Conservation (phyloP, 768 basidiomycete genomes). For the Boletus pseudopeckii region DNA sequence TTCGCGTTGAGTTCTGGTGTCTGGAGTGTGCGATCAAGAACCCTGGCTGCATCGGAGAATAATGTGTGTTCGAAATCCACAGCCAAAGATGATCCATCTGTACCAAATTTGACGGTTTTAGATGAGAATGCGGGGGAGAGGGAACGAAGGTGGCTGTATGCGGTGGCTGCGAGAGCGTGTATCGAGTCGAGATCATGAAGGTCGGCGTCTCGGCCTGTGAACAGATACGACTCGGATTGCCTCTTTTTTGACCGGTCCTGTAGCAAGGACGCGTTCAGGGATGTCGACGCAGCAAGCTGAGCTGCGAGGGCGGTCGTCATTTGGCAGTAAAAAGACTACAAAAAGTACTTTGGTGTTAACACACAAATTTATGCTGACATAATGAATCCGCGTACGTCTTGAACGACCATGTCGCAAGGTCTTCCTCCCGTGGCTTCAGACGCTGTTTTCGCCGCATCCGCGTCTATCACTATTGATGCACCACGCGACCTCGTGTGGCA, state of each 20-base stretch:
- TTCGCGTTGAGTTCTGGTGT: slow-evolving; percentile 56
- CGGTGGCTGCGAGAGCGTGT: slow-evolving; percentile 75
- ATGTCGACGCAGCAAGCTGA: slow-evolving; percentile 76
- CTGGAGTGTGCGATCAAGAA: slow-evolving; percentile 75
- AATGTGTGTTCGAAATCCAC: slow-evolving; percentile 62
- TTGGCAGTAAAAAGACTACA: neutral
- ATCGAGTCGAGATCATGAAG: slow-evolving; percentile 86
- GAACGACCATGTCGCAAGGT: slow-evolving; percentile 1
- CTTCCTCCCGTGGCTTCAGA: slow-evolving; percentile 39
- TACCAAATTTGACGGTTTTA: slow-evolving; percentile 8
- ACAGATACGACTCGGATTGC: slow-evolving; percentile 79
- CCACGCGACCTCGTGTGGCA: slow-evolving; percentile 60
- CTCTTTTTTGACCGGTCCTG: slow-evolving; percentile 60
- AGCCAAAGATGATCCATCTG: slow-evolving; percentile 15
- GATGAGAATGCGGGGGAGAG: slow-evolving; percentile 51
- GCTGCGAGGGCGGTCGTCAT: slow-evolving; percentile 71
- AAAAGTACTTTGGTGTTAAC: too few relatives aligned
- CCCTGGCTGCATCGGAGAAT: slow-evolving; percentile 77
- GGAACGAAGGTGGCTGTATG: slow-evolving; percentile 65
- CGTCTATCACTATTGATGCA: slow-evolving; percentile 56
- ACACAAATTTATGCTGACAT: neutral
- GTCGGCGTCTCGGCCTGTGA: slow-evolving; percentile 77
- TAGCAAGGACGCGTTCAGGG: slow-evolving; percentile 73
- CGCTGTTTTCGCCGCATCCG: slow-evolving; percentile 47
- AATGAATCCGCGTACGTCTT: neutral